Conservation (phyloP, 202 grass and related monocot genomes). For the Carex arenaria region DNA sequence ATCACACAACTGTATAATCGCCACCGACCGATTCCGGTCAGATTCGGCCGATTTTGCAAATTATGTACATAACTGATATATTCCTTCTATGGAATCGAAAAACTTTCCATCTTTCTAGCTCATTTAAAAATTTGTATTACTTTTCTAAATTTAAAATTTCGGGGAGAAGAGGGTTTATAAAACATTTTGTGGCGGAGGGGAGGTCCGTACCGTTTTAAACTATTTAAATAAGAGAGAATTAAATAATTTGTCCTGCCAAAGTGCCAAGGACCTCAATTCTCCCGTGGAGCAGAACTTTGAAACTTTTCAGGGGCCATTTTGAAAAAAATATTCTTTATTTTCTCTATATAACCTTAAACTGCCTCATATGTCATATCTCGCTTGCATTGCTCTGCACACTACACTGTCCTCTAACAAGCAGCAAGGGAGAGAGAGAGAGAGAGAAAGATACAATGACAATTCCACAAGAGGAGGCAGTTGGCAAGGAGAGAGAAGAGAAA, state of each 20-base stretch:
- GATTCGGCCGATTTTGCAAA: too few relatives aligned
- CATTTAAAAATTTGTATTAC: too few relatives aligned
- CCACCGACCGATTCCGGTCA: too few relatives aligned
- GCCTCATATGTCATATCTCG: background rate
- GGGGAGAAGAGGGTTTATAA: too few relatives aligned
- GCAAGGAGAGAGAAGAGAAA: constrained; percentile 7
- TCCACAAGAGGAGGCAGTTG: constrained; percentile 21
- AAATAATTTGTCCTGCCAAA: background rate
- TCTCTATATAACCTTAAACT: constrained; percentile 21
- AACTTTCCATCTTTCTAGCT: too few relatives aligned
- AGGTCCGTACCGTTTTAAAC: too few relatives aligned
- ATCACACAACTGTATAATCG: too few relatives aligned
- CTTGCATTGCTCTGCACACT: background rate
- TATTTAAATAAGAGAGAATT: too few relatives aligned
- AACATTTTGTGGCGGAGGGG: too few relatives aligned
- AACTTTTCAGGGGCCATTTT: background rate
- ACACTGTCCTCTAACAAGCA: background rate
- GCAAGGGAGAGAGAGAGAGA: background rate
- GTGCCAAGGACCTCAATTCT: background rate
- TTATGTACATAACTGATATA: too few relatives aligned
- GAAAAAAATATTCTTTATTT: background rate
- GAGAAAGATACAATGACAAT: constrained; percentile 13
- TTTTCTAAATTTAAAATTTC: too few relatives aligned
- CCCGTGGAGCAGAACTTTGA: background rate
- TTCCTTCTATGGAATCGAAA: too few relatives aligned